Base-by-base conservation (phyloP, 2,329 filamentous ascomycete species). In the Clathrospora elynae region DNA sequence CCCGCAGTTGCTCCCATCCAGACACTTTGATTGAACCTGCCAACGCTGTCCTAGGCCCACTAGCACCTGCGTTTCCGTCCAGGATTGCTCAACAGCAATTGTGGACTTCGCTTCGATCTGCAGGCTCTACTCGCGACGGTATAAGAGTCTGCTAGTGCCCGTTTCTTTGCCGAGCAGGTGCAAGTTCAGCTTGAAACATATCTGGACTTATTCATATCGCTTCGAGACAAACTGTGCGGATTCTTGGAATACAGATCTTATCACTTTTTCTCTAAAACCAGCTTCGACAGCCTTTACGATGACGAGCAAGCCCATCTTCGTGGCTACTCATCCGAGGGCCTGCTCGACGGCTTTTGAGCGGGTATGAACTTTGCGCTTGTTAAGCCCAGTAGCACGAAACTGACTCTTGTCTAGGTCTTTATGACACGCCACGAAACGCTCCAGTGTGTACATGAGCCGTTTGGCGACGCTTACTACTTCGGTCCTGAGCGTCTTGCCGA, bases 321-420 rank as follows among this genome's bases (percentile, higher is more conserved):
- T 93, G 64, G 90, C 86, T 44, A 97, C 93, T 61, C 92, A 97
- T 73, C 93, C 93, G 23, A 81, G 93, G 72, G 90, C 92, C 54
- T 96, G 91, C 77, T 96, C 91, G 43, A 97, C 93, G 34, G 93
- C 93, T 19, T 99, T 97, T 75, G 93, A 99, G 78, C 81, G 92
- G 72, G 92, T 95, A 78, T 66, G 79, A n/a, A n/a, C 25, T 30
- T 23, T 51, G 12, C 50, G 14, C 26, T 38, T 18, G 18, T 4
- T 19, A 12, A 13, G 29, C 4, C 31, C 20, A 33, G 24, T 26
- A 9, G 33, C n/a, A n/a, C 26, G 26, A 17, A 36, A 29, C 46
- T 56, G 17, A 50, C 53, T 30, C 32, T 25, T 17, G 47, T 20
- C 9, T 37, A 70, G 67, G 91, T 97, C 55, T 97, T 99, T 72